Conservation (phyloP, 805 yeast genomes). For the Saccharomycopsis oosterbeekiorum region DNA sequence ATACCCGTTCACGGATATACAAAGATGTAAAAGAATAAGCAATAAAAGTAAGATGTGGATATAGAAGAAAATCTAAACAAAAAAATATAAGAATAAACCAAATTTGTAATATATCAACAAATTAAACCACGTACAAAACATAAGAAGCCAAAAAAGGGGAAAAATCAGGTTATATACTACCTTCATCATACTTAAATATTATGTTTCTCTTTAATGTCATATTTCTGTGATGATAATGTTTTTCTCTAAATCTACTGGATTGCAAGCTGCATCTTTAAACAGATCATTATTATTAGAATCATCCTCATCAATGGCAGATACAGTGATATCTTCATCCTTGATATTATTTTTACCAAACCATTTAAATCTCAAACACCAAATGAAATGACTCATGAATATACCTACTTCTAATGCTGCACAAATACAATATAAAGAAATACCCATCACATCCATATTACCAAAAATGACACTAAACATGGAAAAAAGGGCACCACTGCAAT, state of each 20-base stretch:
- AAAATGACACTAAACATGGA: conserved; percentile 54
- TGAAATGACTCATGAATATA: conserved; percentile 54
- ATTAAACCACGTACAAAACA: no score
- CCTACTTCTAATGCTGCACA: conserved; percentile 74
- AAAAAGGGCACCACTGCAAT: conserved; percentile 73
- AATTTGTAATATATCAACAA: no score
- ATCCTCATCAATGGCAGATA: neutral
- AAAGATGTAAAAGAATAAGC: no score
- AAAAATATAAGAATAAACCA: no score
- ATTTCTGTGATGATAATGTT: neutral
- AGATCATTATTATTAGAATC: neutral
- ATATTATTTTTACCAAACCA: conserved; percentile 17
- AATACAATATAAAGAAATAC: conserved; percentile 62
- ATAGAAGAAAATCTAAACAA: no score
- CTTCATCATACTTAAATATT: neutral
- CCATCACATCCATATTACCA: conserved; percentile 67
- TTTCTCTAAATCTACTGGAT: neutral
- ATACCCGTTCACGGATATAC: no score
- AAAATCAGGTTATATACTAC: no score
- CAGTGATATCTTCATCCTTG: neutral
- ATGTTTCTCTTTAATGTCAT: neutral
- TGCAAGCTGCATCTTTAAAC: neutral
- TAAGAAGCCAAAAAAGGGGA: no score
- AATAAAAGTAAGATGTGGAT: no score
- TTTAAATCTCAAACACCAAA: conserved; percentile 52